Evolutionary conservation across 129 eudicot species (phyloP).

Genomic region (Chrysanthemum seticuspe): DNA sequence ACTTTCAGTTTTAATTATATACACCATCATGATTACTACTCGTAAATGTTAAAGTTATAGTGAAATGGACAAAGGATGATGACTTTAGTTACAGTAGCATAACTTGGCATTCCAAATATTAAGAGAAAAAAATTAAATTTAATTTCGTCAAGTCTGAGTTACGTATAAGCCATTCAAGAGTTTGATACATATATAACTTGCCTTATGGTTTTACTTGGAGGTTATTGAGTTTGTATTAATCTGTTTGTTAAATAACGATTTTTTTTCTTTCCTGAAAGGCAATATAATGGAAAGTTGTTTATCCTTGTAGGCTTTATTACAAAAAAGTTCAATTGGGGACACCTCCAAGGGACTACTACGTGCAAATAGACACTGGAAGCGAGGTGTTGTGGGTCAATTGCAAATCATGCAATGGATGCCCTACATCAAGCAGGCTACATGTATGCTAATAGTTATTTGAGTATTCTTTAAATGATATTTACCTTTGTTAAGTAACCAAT

Average conservation of each 20-base stretch:
- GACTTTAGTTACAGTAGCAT: too few relatives aligned
- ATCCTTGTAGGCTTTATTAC: conserved; percentile 66
- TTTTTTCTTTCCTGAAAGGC: background rate
- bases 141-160: background rate
- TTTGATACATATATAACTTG: background rate
- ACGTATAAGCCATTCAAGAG: background rate
- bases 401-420: conserved; percentile 73
- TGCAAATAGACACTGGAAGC: conserved; percentile 96
- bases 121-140: too few relatives aligned
- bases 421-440: conserved; percentile 78
- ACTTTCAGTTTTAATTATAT: too few relatives aligned
- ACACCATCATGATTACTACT: too few relatives aligned
- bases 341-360: conserved; percentile 82
- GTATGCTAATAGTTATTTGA: conserved; percentile 31
- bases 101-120: too few relatives aligned
- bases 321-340: conserved; percentile 78
- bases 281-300: conserved; percentile 16
- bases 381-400: conserved; percentile 96
- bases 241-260: background rate
- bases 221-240: background rate
- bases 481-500: background rate
- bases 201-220: background rate
- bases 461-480: background rate
- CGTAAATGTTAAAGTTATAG: too few relatives aligned
- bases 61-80: too few relatives aligned